These are phyloP conservation scores for Saccharum officinarum DNA, from an alignment of 176 grass and related monocot species.

Conservation along the genomic window DNA sequence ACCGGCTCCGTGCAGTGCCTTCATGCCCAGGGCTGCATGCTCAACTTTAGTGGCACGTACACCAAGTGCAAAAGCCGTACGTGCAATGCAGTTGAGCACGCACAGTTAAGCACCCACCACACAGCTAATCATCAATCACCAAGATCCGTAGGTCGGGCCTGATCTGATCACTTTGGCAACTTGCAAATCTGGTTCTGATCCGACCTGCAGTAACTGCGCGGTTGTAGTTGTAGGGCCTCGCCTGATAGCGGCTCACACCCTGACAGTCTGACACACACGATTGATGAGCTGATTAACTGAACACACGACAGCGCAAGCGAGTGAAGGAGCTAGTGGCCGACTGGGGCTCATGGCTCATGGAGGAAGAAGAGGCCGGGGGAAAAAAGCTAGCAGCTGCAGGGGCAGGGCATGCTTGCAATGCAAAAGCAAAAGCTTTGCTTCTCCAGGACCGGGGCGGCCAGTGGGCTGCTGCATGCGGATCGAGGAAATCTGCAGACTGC, in stretches of 20 bases:
- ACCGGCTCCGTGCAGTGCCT: too few relatives aligned
- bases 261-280: not conserved
- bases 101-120: not conserved
- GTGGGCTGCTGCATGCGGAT: not conserved
- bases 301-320: not conserved
- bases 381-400: not conserved
- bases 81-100: not conserved
- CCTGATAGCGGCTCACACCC: not conserved
- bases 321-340: not conserved
- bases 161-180: too few relatives aligned
- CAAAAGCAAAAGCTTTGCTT: conserved; percentile 46
- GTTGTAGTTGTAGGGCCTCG: too few relatives aligned
- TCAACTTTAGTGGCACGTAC: not conserved
- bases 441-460: not conserved
- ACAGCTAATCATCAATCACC: not conserved
- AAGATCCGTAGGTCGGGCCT: not conserved
- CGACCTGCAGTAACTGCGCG: too few relatives aligned
- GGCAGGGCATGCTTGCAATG: not conserved
- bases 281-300: not conserved
- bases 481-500: not conserved
- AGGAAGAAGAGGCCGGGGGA: not conserved
- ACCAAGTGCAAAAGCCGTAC: not conserved
- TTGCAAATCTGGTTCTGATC: too few relatives aligned
- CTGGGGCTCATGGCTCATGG: not conserved
- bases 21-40: too few relatives aligned